Evolutionary conservation across 73 alveolate species (phyloP).

Genomic region (Symbiodinium natans): DNA sequence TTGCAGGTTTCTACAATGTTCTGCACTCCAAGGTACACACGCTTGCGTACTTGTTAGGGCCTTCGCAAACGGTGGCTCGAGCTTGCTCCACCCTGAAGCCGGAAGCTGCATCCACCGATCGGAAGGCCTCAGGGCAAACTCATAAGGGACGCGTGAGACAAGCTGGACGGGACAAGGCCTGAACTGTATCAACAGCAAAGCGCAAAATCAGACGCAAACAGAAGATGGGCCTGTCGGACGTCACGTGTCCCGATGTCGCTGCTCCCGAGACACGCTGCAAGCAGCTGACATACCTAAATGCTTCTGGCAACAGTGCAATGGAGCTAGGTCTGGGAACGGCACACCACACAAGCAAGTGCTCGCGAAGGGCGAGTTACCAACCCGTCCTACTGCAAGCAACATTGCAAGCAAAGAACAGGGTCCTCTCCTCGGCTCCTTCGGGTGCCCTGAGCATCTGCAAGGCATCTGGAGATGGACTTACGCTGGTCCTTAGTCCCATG

Average conservation of each 20-base stretch:
- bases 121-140: not conserved
- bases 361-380: too few relatives aligned
- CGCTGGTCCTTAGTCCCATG: slow-evolving; percentile 4
- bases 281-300: not conserved
- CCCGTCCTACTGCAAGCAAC: too few relatives aligned
- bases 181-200: not conserved
- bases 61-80: not conserved
- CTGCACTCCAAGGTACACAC: not conserved
- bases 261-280: slow-evolving; percentile 1
- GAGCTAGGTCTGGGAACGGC: too few relatives aligned
- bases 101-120: not conserved
- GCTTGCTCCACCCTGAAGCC: not conserved
- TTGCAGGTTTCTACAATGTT: too few relatives aligned
- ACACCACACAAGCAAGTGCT: too few relatives aligned
- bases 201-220: not conserved
- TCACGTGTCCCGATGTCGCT: slow-evolving; percentile 9
- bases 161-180: too few relatives aligned
- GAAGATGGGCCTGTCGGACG: not conserved
- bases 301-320: too few relatives aligned
- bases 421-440: not conserved
- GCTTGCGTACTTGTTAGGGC: not conserved
- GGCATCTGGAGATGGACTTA: not conserved
- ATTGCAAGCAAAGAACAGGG: not conserved
- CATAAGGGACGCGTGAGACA: too few relatives aligned
- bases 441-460: not conserved